Percentiles rank a stretch among this genome's conserved stretches.
Conservation (phyloP, 2,329 filamentous ascomycete genomes). For the Curvularia sp. region DNA sequence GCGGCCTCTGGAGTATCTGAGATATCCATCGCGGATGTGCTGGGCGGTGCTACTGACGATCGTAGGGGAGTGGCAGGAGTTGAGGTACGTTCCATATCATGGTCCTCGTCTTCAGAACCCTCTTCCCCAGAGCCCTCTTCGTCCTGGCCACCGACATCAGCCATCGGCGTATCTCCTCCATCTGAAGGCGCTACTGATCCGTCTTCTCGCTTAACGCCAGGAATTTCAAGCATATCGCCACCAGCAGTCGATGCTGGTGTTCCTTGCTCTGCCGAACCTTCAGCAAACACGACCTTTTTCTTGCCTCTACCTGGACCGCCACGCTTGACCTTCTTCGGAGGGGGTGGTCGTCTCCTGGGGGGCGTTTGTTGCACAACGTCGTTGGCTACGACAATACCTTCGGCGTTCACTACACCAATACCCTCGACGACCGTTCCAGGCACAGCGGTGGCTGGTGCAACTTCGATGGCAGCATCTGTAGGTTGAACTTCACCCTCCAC, state of each 20-base stretch:
- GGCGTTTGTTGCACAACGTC: conserved; percentile 57
- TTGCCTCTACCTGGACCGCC: conserved; percentile 82
- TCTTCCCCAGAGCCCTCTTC: conserved; percentile 59
- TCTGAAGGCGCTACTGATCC: conserved; percentile 49
- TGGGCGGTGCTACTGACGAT: conserved; percentile 16
- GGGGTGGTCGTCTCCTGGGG: conserved; percentile 70
- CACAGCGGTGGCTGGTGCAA: conserved; percentile 57
- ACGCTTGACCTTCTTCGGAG: conserved; percentile 78
- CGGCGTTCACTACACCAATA: conserved; percentile 65
- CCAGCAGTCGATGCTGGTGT: conserved; percentile 35
- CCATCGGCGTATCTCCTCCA: conserved; percentile 51
- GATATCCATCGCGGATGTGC: conserved; percentile 23
- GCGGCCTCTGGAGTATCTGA: conserved; percentile 13
- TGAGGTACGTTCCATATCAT: conserved; percentile 57
- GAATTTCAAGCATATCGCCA: conserved; percentile 36
- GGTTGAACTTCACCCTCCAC: conserved; percentile 82
- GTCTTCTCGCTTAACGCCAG: conserved; percentile 51
- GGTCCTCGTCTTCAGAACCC: conserved; percentile 56
- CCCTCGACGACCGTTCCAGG: conserved; percentile 67
- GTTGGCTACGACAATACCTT: conserved; percentile 65
- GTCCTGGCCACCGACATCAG: conserved; percentile 54
- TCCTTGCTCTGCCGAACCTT: conserved; percentile 52
- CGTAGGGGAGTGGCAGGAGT: conserved; percentile 50
- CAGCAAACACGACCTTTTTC: conserved; percentile 70
- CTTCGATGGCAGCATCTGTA: conserved; percentile 57